Base-by-base conservation (phyloP, 371 early-diverging fungal genomes). In the Syncephalastrum sp. region DNA sequence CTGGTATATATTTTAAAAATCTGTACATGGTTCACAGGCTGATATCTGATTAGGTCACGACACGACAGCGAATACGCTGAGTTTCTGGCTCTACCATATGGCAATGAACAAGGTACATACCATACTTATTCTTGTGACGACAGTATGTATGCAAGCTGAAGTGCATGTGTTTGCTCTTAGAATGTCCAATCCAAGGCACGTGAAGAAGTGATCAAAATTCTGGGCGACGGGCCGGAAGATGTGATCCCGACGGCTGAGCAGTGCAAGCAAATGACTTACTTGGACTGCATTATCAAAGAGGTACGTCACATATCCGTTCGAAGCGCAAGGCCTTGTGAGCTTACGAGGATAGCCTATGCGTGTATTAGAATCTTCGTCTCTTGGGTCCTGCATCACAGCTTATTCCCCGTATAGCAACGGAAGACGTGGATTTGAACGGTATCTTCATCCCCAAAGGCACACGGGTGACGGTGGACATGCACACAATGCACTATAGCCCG, bases 131-230 rank as follows among this genome's bases (percentile, higher is more conserved):
- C 38, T 33, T 33, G 38, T 33, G 12, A 10, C 38, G 38, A 12
- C 12, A 0, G 2, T 33, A 10, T n/a, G n/a, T 33, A 33, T 33
- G 38, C 38, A 33, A 8, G 38, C 38, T 33, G 8, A 33, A 10
- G 5, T 33, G 10, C 38, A 33, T 33, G 38, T 10, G 29, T 44
- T 29, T 16, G 4, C 50, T 41, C 23, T 33, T 24, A 64, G 61
- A 58, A 79, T 7, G 60, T 77, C 41, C 81, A 85, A 66, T 57
- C 69, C 42, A 67, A 67, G 41, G 74, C 81, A 24, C 63, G 78
- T 21, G 60, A 70, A 42, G 82, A 81, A 43, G 80, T 80, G 0
- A 63, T 79, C 51, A 42, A 33, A n/a, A 62, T 78, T 13, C 25
- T 87, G 12, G 84, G 81, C 5, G 79, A 78, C 46, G 57, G 50